Evolutionary conservation across 2,329 filamentous ascomycete species (phyloP), one percentile per base, ranked within the genome.

Genomic region (Fusarium sp.): DNA sequence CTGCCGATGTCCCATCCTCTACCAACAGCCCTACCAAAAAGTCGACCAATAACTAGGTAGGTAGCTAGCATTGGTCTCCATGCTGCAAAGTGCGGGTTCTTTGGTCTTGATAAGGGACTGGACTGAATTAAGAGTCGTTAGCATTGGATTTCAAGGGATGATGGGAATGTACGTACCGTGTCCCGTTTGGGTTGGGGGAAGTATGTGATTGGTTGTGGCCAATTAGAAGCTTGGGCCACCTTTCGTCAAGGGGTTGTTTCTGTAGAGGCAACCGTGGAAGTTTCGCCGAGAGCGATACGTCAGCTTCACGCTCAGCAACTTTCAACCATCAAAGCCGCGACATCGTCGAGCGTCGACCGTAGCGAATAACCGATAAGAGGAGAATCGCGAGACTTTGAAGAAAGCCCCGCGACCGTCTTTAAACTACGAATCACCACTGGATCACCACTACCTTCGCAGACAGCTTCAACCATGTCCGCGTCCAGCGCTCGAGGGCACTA

Each of bases 401-500:
- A 40, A 20, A 42, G 13, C 33, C 23, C 5, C 20, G 18, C 36
- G 23, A 40, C 9, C 16, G 18, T 16, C 36, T 20, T 14, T 13
- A 14, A 36, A n/a, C n/a, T 16, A 38, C 31, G 16, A n/a, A 14
- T 9, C 9, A n/a, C 16, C 31, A 14, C 25, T 20, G 34, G 34
- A 64, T 20, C 16, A 13, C 8, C n/a, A 33, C 20, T 6, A 16
- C 44, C n/a, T 14, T 40, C 16, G 9, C 40, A 50, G 50, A 46
- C 34, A 51, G 36, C 44, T 62, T 58, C 20, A 56, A 53, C 68
- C 63, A 87, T 86, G 84, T 81, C 84, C 57, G 78, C 84, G 31
- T 79, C 82, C 59, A 82, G 77, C 75, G 78, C 79, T 69, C 81
- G 79, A 75, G 85, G 87, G 77, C 86, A 89, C 75, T 89, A 89